Evolutionary conservation across 352 stramenopile genomes (phyloP), one percentile per base, ranked within the genome.

Genomic region (Aphanomyces euteiches): DNA sequence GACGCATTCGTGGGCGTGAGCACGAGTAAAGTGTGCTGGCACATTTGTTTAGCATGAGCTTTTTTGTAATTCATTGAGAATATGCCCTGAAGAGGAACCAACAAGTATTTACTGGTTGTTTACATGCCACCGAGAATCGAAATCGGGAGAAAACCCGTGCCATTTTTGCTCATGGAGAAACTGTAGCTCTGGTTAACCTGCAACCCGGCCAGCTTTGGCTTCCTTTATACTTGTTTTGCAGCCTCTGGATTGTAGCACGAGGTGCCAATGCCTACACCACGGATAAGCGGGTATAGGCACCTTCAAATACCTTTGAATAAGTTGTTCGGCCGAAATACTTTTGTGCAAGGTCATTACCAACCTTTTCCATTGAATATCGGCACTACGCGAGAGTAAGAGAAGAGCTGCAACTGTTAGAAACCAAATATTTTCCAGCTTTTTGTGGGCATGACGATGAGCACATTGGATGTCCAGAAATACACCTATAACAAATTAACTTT

Each of bases 1-100:
- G 93, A 75, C 81, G 93, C 75, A 98, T 98, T 74, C 88, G 93
- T 68, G 93, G 93, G 75, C 74, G 92, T 91, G 79, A 64, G 41
- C 60, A 72, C 19, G 38, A 56, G 40, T 50, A 45, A 60, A 28
- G 4, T 2, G 28, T 28, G 28, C 28, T 28, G 28, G 28, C 28
- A 28, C 28, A 28, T 28, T 28, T 28, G 28, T 28, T 28, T 28
- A 28, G 28, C 28, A 28, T 28, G 28, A 28, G 28, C 28, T 28
- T 28, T 28, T 28, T 28, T 28, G 28, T 28, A 28, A 28, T 21
- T 56, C 40, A 36, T 47, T 50, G 47, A 36, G 6, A 10, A 34
- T 28, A 13, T 56, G 34, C 36, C 12, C 54, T 61, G n/a, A 28
- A 61, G 17, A 61, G 12, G 54, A 13, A 61, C 1, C 54, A 28